Evolutionary conservation across 768 basidiomycete species (phyloP), one percentile per base, ranked within the genome.

Genomic region (Suillus luteus): DNA sequence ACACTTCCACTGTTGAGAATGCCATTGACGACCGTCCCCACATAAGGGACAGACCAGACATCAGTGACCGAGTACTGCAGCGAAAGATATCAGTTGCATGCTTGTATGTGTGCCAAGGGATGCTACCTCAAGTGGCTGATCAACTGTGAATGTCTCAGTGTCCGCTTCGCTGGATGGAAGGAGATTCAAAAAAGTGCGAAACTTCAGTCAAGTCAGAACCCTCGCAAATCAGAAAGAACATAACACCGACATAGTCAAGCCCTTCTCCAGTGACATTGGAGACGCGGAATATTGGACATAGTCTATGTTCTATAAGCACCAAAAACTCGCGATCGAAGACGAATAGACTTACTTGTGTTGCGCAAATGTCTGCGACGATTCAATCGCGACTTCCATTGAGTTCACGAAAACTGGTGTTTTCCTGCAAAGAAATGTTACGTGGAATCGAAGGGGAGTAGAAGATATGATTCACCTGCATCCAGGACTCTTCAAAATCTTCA

Each of bases 251-350:
- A 67, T 85, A 82, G 69, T 93, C 88, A 12, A 96, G 85, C 4
- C 95, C 94, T 68, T 92, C 86, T n/a, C 96, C 96, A 1, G 94
- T 96, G 15, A 97, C 93, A 73, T 98, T 99, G 3, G 95, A 97
- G 24, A 96, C 80, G 72, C 90, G 89, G 77, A 96, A 96, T 64
- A 96, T 88, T 0, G 95, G 95, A 70, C 93, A 95, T 71, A 96
- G 73, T 72, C 93, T 95, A 57, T 49, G 44, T 49, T 54, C 44
- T 46, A 33, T 69, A 49, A 65, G 59, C 40, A 40, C 60, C 51
- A 51, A 46, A 35, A 35, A 37, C 10, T 51, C 38, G 48, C 54
- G 41, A 43, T 31, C 12, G 8, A 5, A 19, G 40, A 55, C 17
- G 46, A 61, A 49, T n/a, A 43, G 14, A 43, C 80, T 64, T 52